Evolutionary conservation across 768 basidiomycete species (phyloP), one percentile per base, ranked within the genome.

Genomic region (Boletus subcaerulescens): DNA sequence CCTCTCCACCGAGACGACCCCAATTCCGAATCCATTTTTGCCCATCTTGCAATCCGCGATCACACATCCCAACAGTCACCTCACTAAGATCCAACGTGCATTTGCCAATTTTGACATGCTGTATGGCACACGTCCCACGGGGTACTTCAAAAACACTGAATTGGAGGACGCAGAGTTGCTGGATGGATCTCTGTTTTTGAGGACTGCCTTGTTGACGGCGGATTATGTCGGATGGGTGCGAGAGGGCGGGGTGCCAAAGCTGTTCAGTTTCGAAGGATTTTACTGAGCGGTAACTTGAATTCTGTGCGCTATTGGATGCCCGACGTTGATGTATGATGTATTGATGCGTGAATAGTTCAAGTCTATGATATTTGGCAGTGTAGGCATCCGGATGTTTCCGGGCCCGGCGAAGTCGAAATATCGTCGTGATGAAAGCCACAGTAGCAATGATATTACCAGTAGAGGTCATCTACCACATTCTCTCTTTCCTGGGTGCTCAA

Each of bases 41-140:
- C 64, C 70, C 0, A 66, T 77, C 55, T 61, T 78, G 41, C 70
- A 77, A 50, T 66, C 67, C 2, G 60, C 70, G 10, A 62, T 77
- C 43, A 43, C 66, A 0, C 70, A 76, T 55, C 72, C 73, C 1
- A 56, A 58, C 6, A 73, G 73, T 14, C 73, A 73, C 48, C 12
- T 35, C 33, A 35, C 14, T 13, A 35, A 35, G 33, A 35, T 35
- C 11, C 33, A 35, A 42, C 68, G 70, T 0, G 26, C 73, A 0
- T 62, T 74, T 24, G 68, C 65, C 1, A 73, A 74, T 56, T 74
- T 62, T 50, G 53, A 65, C 22, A 53, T 54, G 9, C 14, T 74
- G 3, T 74, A 73, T 41, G 68, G 72, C 1, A 52, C 22, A 2
- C 63, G 63, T 8, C 54, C 56, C 0, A 52, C 57, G 2, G 60